Percentiles rank a stretch among this genome's conserved stretches.
Conservation (phyloP, 352 stramenopile genomes). For the Globisporangium orthogonon region DNA sequence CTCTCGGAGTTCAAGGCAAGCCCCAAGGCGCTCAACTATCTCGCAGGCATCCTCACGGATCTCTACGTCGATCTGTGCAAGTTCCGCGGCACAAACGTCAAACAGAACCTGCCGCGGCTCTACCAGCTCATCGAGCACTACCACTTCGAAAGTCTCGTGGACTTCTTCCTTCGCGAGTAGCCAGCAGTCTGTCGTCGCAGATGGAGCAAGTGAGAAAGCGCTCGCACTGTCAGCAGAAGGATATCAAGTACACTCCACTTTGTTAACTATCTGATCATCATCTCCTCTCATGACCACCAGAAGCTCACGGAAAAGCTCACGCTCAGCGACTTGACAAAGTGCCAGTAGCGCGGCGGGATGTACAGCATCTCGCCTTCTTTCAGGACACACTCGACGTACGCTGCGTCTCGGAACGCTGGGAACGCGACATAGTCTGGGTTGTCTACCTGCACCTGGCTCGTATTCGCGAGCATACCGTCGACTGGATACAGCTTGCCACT, state of each 20-base stretch:
- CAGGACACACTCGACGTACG: conserved; percentile 69
- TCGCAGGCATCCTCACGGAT: conserved; percentile 74
- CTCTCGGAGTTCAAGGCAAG: conserved; percentile 64
- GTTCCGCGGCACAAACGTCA: conserved; percentile 72
- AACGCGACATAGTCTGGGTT: conserved; percentile 40
- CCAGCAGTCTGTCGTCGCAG: too few species aligned
- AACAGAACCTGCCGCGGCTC: conserved; percentile 59
- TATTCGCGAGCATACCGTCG: conserved; percentile 83
- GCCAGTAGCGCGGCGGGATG: conserved; percentile 86
- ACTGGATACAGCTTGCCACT: conserved; percentile 76
- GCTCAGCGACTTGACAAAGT: conserved; percentile 78
- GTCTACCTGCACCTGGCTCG: conserved; percentile 69
- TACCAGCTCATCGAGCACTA: conserved; percentile 82
- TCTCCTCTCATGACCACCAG: conserved; percentile 41
- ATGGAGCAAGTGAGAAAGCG: neutral
- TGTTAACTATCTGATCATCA: neutral
- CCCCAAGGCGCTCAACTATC: conserved; percentile 69
- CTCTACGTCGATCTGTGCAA: conserved; percentile 85
- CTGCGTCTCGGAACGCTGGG: conserved; percentile 36
- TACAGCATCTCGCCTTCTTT: conserved; percentile 79
- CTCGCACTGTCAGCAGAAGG: too few species aligned
- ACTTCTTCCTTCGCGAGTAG: conserved; percentile 69
- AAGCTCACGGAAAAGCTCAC: conserved; percentile 84
- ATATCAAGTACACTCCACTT: too few species aligned
- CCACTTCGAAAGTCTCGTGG: conserved; percentile 66